phyloP scores from a whole-genome alignment of 805 yeast genomes.

The Zygosaccharomyces siamensis region DNA sequence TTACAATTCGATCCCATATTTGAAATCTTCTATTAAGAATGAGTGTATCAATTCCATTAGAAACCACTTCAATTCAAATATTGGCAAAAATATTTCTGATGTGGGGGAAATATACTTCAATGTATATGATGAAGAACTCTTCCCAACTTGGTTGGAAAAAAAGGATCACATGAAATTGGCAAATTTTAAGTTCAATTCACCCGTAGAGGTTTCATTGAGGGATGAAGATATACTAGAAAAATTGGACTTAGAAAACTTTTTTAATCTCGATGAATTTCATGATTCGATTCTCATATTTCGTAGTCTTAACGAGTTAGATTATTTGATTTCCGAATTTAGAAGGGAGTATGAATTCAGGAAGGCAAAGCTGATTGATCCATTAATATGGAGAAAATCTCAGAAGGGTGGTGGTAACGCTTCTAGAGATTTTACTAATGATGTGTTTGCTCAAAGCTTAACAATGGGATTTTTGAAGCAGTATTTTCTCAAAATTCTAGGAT shows the following conservation, averaged over 20 bases:
- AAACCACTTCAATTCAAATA: conserved; percentile 56
- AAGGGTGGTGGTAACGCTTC: conserved; percentile 17
- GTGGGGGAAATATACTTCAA: conserved; percentile 39
- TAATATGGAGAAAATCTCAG: conserved; percentile 41
- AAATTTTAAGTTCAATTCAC: conserved; percentile 69
- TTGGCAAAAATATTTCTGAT: conserved; percentile 53
- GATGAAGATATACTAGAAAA: conserved; percentile 46
- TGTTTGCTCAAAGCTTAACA: conserved; percentile 25
- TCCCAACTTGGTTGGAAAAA: conserved; percentile 49
- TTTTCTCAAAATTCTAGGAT: conserved; percentile 63
- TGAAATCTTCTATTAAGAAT: conserved; percentile 65
- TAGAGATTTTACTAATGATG: conserved; percentile 29
- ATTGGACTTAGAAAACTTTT: conserved; percentile 33
- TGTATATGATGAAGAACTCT: conserved; percentile 55
- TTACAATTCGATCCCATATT: conserved; percentile 67
- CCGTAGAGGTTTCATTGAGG: conserved; percentile 76
- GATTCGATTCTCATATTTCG: conserved; percentile 81
- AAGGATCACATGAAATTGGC: conserved; percentile 51
- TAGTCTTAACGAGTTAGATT: conserved; percentile 61
- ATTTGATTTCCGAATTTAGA: conserved; percentile 56
- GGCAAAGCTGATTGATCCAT: conserved; percentile 64
- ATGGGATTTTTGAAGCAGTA: conserved; percentile 43
- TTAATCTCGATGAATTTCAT: conserved; percentile 68
- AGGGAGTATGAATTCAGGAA: conserved; percentile 69
- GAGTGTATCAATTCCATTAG: conserved; percentile 64